Conservation (phyloP, 2,329 filamentous ascomycete species). For the Diplodia scrobiculata region DNA sequence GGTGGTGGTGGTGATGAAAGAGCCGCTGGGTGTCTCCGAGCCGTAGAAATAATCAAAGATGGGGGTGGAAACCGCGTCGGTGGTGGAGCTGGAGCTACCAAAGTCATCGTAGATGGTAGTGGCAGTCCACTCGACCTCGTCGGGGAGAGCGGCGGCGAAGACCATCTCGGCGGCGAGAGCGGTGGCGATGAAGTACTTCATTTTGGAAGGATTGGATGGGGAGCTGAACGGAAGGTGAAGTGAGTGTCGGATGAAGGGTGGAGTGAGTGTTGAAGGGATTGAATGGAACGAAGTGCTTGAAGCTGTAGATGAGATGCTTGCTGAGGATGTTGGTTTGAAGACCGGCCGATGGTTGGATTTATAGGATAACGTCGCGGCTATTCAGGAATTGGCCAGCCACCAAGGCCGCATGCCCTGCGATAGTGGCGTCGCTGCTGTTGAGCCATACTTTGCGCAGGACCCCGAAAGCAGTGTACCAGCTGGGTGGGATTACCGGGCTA, state of each 20-base stretch:
- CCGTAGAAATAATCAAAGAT: too few relatives aligned
- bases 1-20: too few relatives aligned
- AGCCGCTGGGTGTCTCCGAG: too few relatives aligned
- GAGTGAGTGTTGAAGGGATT: not conserved
- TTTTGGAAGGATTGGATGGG: not conserved
- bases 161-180: constrained; percentile 13
- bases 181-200: constrained; percentile 14
- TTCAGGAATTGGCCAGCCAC: not conserved
- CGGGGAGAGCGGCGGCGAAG: not conserved
- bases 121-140: not conserved
- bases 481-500: not conserved
- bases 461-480: not conserved
- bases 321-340: not conserved
- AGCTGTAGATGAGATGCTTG: constrained; percentile 11
- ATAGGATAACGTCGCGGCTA: not conserved
- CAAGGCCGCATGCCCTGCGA: not conserved
- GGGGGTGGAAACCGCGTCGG: too few relatives aligned
- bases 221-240: not conserved
- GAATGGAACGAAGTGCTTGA: not conserved
- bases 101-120: not conserved
- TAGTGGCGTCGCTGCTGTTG: not conserved
- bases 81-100: too few relatives aligned
- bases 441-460: too few relatives aligned
- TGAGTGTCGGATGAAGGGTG: not conserved
- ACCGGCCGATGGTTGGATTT: not conserved